Base-by-base conservation (phyloP, 176 grass and related monocot genomes). In the Ensete ventricosum region DNA sequence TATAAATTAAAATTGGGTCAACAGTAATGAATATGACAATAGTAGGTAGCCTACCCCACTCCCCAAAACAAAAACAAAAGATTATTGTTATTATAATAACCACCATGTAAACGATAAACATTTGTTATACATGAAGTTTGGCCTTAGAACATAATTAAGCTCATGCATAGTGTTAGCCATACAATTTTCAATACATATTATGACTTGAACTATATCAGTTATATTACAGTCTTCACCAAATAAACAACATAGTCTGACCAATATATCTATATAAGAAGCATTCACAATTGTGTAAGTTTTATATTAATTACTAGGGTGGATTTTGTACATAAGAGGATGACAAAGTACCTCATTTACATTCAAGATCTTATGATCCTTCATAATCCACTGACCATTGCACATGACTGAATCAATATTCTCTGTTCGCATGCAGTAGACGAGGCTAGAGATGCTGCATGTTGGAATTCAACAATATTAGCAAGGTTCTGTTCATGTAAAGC, bases 301-400 rank as follows among this genome's bases (percentile, higher is more conserved):
- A 20, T 62, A 62, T 14, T 17, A 9, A 62, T 62, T 14, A 62
- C 57, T 19, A 62, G 20, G 14, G 57, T n/a, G 17, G 20, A 62
- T 62, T 14, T n/a, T 43, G 10, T 1, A 17, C 14, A 50, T 74
- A 20, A 76, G 0, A 73, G 54, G 67, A 62, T 25, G 77, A 55
- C 16, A 75, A 8, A 26, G 68, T 82, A 82, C 84, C 84, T 87
- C 84, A 58, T 87, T 82, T 51, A 87, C 23, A 3, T 74, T 71
- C 64, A 82, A 52, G 52, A 87, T 79, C 71, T 87, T 79, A 51
- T 67, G 80, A 64, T 82, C 80, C 69, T 79, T 82, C 84, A 87
- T 87, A 71, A 87, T 71, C 84, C 84, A 87, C 74, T 87, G 72
- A 74, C 84, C 84, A 75, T 87, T 83, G 70, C 84, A 87, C 60